These are phyloP conservation scores for Pyronema domesticum DNA, from an alignment of 495 filamentous ascomycete genomes.

Conservation along the genomic window DNA sequence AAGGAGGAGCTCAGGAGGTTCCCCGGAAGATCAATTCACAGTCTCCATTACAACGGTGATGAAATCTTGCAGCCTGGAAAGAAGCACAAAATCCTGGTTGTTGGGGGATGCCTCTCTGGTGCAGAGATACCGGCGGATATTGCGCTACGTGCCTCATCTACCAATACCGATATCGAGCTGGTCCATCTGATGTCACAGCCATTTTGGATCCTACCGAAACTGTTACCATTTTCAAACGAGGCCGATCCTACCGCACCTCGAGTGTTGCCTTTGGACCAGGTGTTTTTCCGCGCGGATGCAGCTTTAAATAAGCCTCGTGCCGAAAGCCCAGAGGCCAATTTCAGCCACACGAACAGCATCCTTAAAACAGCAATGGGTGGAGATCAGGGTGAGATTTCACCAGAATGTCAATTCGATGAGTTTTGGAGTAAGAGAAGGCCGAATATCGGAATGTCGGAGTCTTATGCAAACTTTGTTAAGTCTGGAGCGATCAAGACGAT, in stretches of 20 bases:
- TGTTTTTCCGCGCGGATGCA: constrained; percentile 50
- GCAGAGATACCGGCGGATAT: constrained; percentile 56
- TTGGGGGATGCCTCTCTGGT: constrained; percentile 73
- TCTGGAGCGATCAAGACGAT: constrained; percentile 37
- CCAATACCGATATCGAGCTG: constrained; percentile 31
- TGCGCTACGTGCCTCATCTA: constrained; percentile 49
- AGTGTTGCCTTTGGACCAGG: constrained; percentile 57
- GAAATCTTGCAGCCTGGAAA: constrained; percentile 25
- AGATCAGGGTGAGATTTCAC: constrained; percentile 42
- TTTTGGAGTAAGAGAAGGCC: constrained; percentile 33
- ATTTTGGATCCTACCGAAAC: constrained; percentile 54
- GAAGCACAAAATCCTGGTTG: constrained; percentile 49
- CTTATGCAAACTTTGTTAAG: constrained; percentile 54
- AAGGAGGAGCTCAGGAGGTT: constrained; percentile 40
- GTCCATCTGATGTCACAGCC: constrained; percentile 53
- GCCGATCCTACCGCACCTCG: constrained; percentile 24
- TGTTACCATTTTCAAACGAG: constrained; percentile 30
- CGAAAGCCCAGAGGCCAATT: constrained; percentile 39
- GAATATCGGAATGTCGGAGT: constrained; percentile 50
- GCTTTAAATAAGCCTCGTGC: constrained; percentile 35
- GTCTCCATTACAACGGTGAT: constrained; percentile 22
- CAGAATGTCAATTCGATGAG: constrained; percentile 23
- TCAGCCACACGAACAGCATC: constrained; percentile 34
- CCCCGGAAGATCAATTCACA: constrained; percentile 25
- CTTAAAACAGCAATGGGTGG: constrained; percentile 40